Evolutionary conservation across 371 early-diverging fungal species (phyloP).

Genomic region (Mortierella sp.): DNA sequence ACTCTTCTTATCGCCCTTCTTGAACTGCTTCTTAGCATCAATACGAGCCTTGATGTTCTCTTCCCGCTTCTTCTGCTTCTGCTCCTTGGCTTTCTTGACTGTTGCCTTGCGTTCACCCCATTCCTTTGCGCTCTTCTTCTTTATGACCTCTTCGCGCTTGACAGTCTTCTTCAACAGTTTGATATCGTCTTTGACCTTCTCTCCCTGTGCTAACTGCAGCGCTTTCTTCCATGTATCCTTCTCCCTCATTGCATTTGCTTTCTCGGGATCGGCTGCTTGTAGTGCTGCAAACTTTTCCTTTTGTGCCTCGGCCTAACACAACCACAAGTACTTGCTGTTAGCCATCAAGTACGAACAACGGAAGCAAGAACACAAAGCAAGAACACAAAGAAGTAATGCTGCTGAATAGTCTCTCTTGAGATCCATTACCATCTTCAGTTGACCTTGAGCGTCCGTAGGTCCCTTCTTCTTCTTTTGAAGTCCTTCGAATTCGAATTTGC

Average conservation of each 20-base stretch:
- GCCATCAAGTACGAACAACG: background rate
- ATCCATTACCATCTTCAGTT: conserved; percentile 71
- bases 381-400: no score
- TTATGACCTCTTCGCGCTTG: conserved; percentile 83
- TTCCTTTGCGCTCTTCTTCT: conserved; percentile 83
- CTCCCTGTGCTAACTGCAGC: conserved; percentile 83
- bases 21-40: conserved; percentile 77
- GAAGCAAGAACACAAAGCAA: no score
- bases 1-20: conserved; percentile 51
- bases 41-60: conserved; percentile 80
- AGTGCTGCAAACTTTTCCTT: conserved; percentile 82
- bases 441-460: conserved; percentile 76
- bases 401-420: no score
- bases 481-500: conserved; percentile 76
- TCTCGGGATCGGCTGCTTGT: conserved; percentile 69
- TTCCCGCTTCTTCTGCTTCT: conserved; percentile 78
- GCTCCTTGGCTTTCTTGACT: conserved; percentile 70
- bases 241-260: conserved; percentile 77
- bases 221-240: conserved; percentile 86
- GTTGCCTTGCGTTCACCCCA: conserved; percentile 83
- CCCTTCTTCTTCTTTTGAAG: conserved; percentile 77
- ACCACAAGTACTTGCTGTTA: background rate
- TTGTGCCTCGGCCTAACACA: conserved; percentile 71
- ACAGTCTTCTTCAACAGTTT: conserved; percentile 91
- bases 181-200: conserved; percentile 91